Evolutionary conservation across 2,329 filamentous ascomycete genomes (phyloP), one percentile per base, ranked within the genome.

Genomic region (Cercospora zeae-maydis): DNA sequence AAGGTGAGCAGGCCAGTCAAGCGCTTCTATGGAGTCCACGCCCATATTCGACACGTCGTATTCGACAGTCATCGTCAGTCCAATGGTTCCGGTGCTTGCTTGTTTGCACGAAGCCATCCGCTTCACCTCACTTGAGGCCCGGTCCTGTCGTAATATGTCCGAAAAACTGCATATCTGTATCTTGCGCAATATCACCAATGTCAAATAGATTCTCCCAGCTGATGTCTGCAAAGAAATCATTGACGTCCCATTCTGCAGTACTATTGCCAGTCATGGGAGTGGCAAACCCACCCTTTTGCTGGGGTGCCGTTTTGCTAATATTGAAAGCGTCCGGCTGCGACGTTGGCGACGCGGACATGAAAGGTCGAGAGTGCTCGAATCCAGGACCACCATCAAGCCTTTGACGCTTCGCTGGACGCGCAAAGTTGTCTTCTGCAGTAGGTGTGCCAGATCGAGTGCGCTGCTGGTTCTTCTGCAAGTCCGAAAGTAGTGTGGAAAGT

Each of bases 141-240:
- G 47, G 6, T 13, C 6, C 33, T 37, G 57, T 27, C 13, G 33
- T 31, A 8, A 31, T 47, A 16, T 59, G 57, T 33, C 57, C 57
- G 14, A 63, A 65, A 27, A 67, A 65, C 21, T 65, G 65, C 55
- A 65, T 58, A 24, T 66, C 66, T 2, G 63, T 47, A 16, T 64
- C 59, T 33, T 67, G 66, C 10, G 55, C 57, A 33, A 63, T 62
- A 16, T 66, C 60, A 4, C 62, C 59, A 54, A 68, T 65, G n/a
- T 69, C 66, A 36, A 69, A 67, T 3, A 69, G 57, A 27, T 66
- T 69, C 47, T 69, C 66, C 67, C 67, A 69, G 13, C 62, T 65
- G 4, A 67, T 36, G 53, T 69, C 63, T 30, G 61, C 62, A 19
- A 69, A 69, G 58, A 69, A 65, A 56, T 69, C 67, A 42, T 67